Evolutionary conservation across 192 early-diverging fungal genomes (phyloP).

Genomic region (Oehlia diaphana): DNA sequence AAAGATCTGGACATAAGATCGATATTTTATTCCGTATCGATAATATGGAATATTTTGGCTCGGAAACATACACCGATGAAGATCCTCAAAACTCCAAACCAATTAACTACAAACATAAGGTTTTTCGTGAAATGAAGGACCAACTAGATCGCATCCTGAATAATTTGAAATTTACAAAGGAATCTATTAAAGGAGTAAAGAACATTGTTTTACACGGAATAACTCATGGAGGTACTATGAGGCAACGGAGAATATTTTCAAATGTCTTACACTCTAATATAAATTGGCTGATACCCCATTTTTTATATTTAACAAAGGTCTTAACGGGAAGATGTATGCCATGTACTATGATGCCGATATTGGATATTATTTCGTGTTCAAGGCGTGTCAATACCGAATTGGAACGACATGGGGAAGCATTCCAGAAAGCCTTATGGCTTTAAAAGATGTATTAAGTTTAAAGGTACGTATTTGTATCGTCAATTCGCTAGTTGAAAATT

Average conservation of each 20-base stretch:
- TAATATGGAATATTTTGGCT: conserved; percentile 20
- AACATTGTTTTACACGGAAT: conserved; percentile 14
- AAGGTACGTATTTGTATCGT: background rate
- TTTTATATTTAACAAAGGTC: background rate
- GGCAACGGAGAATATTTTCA: too few species aligned
- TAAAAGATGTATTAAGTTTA: conserved; percentile 1
- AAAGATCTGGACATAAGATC: conserved; percentile 19
- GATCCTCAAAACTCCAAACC: background rate
- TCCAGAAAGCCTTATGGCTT: conserved; percentile 7
- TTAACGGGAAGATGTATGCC: conserved; percentile 6
- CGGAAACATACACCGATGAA: conserved; percentile 16
- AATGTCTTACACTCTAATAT: too few species aligned
- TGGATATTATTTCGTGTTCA: conserved; percentile 1
- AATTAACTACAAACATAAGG: background rate
- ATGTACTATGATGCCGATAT: conserved; percentile 17
- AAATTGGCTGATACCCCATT: too few species aligned
- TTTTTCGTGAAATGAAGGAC: conserved; percentile 14
- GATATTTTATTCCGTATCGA: conserved; percentile 22
- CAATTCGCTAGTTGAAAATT: background rate
- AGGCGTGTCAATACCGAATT: conserved; percentile 6
- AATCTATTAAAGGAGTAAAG: background rate
- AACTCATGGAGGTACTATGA: background rate
- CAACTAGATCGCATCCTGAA: conserved; percentile 4
- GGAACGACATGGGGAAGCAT: conserved; percentile 13
- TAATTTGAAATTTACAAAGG: conserved; percentile 1